Evolutionary conservation across 495 filamentous ascomycete species (phyloP).

Genomic region (Penicillium bialowiezense): DNA sequence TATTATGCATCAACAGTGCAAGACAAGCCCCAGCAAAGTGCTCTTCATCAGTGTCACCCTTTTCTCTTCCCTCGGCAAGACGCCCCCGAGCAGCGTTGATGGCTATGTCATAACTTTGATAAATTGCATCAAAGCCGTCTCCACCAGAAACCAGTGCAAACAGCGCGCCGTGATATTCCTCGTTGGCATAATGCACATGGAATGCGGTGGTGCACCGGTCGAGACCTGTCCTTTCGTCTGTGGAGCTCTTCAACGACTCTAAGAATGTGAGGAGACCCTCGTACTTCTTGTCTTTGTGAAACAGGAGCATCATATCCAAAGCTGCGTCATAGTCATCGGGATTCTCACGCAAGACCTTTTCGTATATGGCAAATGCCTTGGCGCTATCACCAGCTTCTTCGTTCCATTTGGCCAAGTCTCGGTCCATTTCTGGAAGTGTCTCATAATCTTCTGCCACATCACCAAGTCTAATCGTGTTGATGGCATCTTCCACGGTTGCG

Average conservation of each 20-base stretch:
- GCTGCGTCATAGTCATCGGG: constrained; percentile 9
- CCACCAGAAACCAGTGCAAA: background rate
- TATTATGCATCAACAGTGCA: constrained; percentile 6
- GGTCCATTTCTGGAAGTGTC: background rate
- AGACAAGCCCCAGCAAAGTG: background rate
- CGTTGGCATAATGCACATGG: constrained; percentile 2
- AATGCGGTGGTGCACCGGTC: constrained; percentile 8
- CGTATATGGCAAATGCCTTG: constrained; percentile 8
- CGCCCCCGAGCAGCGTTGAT: background rate
- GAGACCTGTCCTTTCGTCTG: constrained; percentile 1
- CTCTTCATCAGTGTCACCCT: background rate
- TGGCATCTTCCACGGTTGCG: constrained; percentile 4
- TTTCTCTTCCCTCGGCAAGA: background rate
- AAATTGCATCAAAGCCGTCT: constrained; percentile 6
- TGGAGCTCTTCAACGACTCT: constrained; percentile 10
- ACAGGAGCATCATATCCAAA: constrained; percentile 1
- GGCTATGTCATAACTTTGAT: constrained; percentile 9
- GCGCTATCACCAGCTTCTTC: constrained; percentile 1
- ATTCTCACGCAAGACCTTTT: constrained; percentile 1
- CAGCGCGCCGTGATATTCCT: constrained; percentile 8
- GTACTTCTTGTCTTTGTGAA: constrained; percentile 1
- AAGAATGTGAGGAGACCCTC: constrained; percentile 11
- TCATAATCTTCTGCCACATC: background rate
- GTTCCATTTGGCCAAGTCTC: constrained; percentile 9
- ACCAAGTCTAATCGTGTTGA: background rate